These are phyloP conservation scores for Dothideomycetes sp. DNA, from an alignment of 2,329 filamentous ascomycete genomes.

Conservation along the genomic window DNA sequence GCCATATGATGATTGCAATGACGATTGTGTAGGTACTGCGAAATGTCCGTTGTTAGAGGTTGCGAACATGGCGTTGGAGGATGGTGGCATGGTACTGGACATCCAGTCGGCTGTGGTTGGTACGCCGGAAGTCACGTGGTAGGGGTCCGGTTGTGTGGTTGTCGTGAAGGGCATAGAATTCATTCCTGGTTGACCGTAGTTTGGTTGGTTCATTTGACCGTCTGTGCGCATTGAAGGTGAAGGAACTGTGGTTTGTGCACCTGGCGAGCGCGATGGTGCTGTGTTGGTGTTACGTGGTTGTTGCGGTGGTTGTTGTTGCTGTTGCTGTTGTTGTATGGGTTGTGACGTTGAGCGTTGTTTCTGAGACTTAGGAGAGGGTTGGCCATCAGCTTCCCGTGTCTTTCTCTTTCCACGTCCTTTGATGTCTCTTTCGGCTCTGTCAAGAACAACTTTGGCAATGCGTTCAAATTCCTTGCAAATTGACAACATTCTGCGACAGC, in stretches of 20 bases:
- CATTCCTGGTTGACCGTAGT: background rate
- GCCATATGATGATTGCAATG: too few species aligned
- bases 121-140: background rate
- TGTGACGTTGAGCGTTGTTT: background rate
- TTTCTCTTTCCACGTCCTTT: conserved; percentile 77
- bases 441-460: conserved; percentile 82
- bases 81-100: conserved; percentile 1
- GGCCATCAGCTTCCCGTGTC: conserved; percentile 40
- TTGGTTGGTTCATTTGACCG: background rate
- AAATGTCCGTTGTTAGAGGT: too few species aligned
- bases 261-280: conserved; percentile 18
- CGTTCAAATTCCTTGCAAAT: conserved; percentile 95
- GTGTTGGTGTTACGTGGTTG: conserved; percentile 15
- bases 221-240: background rate
- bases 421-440: conserved; percentile 81
- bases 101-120: background rate
- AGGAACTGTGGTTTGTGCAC: background rate
- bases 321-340: conserved; percentile 2
- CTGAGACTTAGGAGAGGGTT: too few species aligned
- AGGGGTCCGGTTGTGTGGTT: background rate
- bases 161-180: background rate
- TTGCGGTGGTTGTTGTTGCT: conserved; percentile 1
- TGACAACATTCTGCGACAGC: conserved; percentile 85
- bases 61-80: too few species aligned
- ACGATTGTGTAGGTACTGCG: too few species aligned